Conservation (phyloP, 1,284 basidiomycete species). For the Puccinia polysora region DNA sequence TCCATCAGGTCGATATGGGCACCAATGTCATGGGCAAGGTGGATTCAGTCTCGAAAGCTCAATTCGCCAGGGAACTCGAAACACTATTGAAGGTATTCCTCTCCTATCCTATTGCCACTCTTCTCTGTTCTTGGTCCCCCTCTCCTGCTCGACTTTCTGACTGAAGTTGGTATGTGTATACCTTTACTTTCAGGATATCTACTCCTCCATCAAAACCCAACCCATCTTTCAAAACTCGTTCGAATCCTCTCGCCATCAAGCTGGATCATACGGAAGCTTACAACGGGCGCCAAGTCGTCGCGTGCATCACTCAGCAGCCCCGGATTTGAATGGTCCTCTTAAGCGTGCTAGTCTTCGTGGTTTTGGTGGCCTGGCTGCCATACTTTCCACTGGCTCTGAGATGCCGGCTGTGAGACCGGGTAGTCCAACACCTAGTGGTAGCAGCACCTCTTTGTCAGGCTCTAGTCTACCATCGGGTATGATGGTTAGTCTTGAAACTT, state of each 20-base stretch:
- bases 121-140: too few relatives aligned
- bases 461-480: constrained; percentile 45
- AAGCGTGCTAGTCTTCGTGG: constrained; percentile 49
- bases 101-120: too few relatives aligned
- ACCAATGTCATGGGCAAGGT: not conserved
- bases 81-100: constrained; percentile 67
- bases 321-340: constrained; percentile 31
- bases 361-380: constrained; percentile 47
- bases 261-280: constrained; percentile 66
- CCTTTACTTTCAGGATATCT: constrained; percentile 71
- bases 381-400: constrained; percentile 40
- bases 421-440: constrained; percentile 81
- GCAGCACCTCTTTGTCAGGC: constrained; percentile 58
- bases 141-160: too few relatives aligned
- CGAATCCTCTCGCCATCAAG: constrained; percentile 74
- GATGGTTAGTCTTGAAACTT: constrained; percentile 46
- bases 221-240: constrained; percentile 75
- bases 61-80: constrained; percentile 78
- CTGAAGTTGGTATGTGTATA: not conserved
- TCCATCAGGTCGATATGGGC: not conserved
- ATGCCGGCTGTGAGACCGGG: constrained; percentile 45
- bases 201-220: constrained; percentile 78
- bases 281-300: constrained; percentile 55
- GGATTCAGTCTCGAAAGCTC: not conserved
- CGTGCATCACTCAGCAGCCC: constrained; percentile 37